Percentiles rank a stretch among this genome's conserved stretches.
Evolutionary conservation across 257 asterid species (phyloP).

Genomic region (Verbena officinalis): DNA sequence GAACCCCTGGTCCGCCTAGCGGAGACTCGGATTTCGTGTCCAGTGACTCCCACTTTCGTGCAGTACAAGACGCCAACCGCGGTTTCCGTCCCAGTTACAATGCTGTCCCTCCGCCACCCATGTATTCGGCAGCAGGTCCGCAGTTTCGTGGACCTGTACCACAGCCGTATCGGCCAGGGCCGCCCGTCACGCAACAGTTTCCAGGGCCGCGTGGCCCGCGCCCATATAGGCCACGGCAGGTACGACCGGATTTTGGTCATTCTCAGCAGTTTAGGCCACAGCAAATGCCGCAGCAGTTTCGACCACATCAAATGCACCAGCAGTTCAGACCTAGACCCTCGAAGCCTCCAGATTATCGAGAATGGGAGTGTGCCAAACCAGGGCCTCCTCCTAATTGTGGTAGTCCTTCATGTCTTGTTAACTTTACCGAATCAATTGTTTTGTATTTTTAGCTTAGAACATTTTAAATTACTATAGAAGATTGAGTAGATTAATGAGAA

Average conservation of each 20-base stretch:
- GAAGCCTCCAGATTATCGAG: constrained; percentile 67
- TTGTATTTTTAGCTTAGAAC: not conserved
- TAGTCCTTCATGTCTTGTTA: constrained; percentile 29
- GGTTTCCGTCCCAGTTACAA: constrained; percentile 47
- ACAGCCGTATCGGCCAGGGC: constrained; percentile 21
- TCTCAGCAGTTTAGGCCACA: constrained; percentile 60
- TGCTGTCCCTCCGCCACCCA: constrained; percentile 52
- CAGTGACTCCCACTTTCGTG: constrained; percentile 66
- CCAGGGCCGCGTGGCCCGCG: constrained; percentile 34
- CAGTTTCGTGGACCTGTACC: constrained; percentile 33
- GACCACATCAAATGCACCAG: constrained; percentile 48
- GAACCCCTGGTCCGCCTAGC: constrained; percentile 28
- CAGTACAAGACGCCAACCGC: constrained; percentile 55
- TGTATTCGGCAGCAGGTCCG: constrained; percentile 28
- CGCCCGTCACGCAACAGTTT: constrained; percentile 31
- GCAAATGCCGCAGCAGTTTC: constrained; percentile 51
- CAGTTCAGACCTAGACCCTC: constrained; percentile 55
- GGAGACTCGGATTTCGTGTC: constrained; percentile 39
- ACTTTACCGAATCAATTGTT: not conserved
- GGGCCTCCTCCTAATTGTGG: constrained; percentile 68
- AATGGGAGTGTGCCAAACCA: constrained; percentile 71
- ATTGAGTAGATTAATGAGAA: not conserved
- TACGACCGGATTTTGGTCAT: constrained; percentile 27
- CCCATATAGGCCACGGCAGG: constrained; percentile 34
- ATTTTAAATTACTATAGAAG: not conserved